Percentiles rank a stretch among this genome's conserved stretches.
Evolutionary conservation across 768 basidiomycete species (phyloP).

Genomic region (Phlebiopsis gigantea): DNA sequence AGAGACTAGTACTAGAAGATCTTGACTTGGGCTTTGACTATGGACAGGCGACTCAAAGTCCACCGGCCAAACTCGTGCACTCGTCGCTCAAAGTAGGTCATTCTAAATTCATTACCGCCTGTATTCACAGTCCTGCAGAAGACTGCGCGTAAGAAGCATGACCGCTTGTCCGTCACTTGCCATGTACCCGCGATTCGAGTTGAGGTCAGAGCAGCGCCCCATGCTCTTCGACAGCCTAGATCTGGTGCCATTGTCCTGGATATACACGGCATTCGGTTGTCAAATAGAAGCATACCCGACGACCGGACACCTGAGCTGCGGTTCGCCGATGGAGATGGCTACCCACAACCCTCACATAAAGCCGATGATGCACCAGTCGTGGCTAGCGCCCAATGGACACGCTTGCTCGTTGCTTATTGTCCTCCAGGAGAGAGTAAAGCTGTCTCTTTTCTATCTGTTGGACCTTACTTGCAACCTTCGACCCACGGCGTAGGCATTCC

Average conservation of each 20-base stretch:
- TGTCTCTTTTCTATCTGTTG: conserved; percentile 44
- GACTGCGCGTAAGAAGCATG: background rate
- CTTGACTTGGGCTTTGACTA: conserved; percentile 50
- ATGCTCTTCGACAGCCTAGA: conserved; percentile 37
- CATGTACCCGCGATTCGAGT: conserved; percentile 55
- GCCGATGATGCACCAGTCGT: conserved; percentile 24
- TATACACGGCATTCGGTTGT: conserved; percentile 45
- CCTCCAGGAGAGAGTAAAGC: conserved; percentile 35
- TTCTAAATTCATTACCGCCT: no score
- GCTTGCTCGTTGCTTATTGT: conserved; percentile 48
- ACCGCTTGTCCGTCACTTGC: conserved; percentile 27
- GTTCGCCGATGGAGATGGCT: conserved; percentile 20
- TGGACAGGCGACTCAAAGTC: conserved; percentile 12
- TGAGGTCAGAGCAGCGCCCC: conserved; percentile 64
- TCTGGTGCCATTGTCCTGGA: conserved; percentile 71
- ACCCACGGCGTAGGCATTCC: background rate
- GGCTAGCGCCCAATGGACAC: conserved; percentile 34
- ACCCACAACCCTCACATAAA: conserved; percentile 2
- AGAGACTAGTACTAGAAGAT: conserved; percentile 53
- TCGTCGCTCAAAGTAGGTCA: no score
- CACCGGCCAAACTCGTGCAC: no score
- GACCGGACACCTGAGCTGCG: conserved; percentile 16
- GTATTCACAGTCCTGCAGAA: background rate
- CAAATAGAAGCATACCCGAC: conserved; percentile 24
- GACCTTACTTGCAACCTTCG: conserved; percentile 23